Conservation (phyloP, 2,329 filamentous ascomycete genomes). For the Sclerotinia glacialis region DNA sequence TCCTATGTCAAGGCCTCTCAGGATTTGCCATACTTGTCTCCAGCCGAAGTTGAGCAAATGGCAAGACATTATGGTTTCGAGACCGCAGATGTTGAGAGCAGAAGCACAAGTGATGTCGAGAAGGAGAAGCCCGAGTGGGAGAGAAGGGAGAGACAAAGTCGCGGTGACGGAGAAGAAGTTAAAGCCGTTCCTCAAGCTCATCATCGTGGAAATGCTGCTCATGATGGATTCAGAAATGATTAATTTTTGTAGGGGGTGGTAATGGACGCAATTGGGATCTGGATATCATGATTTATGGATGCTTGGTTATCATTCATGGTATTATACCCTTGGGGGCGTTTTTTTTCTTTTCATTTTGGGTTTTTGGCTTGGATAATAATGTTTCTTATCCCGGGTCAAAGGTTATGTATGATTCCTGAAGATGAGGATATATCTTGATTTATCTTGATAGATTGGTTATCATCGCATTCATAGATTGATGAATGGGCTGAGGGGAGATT, state of each 20-base stretch:
- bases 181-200: neutral
- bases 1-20: constrained; percentile 58
- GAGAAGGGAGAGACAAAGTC: constrained; percentile 6
- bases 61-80: constrained; percentile 35
- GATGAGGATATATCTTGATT: neutral
- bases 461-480: neutral
- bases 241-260: constrained; percentile 7
- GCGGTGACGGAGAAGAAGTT: neutral
- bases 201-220: constrained; percentile 12
- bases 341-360: constrained; percentile 3
- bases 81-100: constrained; percentile 35
- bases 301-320: constrained; percentile 9
- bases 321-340: constrained; percentile 17
- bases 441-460: neutral
- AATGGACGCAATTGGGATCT: constrained; percentile 5
- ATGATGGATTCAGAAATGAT: constrained; percentile 20
- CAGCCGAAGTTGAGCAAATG: constrained; percentile 50
- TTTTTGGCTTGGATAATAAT: constrained; percentile 14
- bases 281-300: constrained; percentile 15
- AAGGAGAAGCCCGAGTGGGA: constrained; percentile 12
- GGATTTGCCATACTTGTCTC: constrained; percentile 53
- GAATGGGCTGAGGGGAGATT: neutral
- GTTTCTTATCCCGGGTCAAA: constrained; percentile 2
- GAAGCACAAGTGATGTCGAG: constrained; percentile 27
- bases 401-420: neutral